A percentile compares a stretch with the other conserved stretches of the same genome.
These are phyloP conservation scores for Pythium dissotocum DNA, from an alignment of 352 stramenopile genomes.

Conservation along the genomic window DNA sequence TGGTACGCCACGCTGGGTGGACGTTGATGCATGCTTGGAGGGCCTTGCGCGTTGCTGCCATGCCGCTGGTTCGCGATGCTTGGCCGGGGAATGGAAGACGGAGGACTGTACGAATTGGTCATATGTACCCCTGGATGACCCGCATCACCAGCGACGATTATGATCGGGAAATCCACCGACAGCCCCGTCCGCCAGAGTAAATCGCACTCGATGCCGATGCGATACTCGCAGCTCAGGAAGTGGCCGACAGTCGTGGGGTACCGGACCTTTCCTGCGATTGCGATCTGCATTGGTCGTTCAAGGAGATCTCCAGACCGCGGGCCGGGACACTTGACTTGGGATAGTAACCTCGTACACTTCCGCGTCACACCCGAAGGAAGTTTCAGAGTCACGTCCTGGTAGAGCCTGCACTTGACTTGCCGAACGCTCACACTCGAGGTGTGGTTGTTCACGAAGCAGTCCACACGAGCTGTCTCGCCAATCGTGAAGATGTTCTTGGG, in stretches of 20 bases:
- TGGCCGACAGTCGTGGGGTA: constrained; percentile 53
- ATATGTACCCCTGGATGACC: constrained; percentile 3
- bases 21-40: constrained; percentile 28
- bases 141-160: constrained; percentile 26
- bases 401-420: constrained; percentile 53
- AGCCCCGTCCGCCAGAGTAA: constrained; percentile 32
- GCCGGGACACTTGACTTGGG: constrained; percentile 54
- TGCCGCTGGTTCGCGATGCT: constrained; percentile 24
- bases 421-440: constrained; percentile 49
- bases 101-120: constrained; percentile 15
- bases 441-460: constrained; percentile 79
- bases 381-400: constrained; percentile 61
- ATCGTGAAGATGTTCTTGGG: constrained; percentile 59
- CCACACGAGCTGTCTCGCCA: constrained; percentile 56
- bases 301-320: constrained; percentile 53
- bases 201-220: constrained; percentile 65
- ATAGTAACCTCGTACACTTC: constrained; percentile 45
- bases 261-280: constrained; percentile 51
- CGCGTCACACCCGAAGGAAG: constrained; percentile 37
- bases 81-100: constrained; percentile 15
- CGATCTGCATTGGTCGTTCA: constrained; percentile 59
- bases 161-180: constrained; percentile 33
- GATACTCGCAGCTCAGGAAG: constrained; percentile 66
- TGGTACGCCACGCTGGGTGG: constrained; percentile 32
- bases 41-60: constrained; percentile 25